Percentiles rank a stretch among this genome's conserved stretches.
Conservation (phyloP, 805 yeast genomes). For the Grigorovia humatica region DNA sequence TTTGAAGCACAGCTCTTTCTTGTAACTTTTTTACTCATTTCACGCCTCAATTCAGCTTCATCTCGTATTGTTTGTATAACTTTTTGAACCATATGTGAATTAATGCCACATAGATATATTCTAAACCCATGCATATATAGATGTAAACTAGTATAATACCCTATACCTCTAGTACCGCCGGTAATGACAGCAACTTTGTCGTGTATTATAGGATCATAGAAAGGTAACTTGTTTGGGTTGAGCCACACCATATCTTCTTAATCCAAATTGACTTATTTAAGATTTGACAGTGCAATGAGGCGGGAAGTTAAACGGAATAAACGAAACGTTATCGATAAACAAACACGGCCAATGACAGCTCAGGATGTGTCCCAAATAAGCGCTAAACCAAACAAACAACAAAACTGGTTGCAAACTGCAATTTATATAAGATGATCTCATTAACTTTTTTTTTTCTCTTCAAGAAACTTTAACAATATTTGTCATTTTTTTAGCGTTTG, state of each 20-base stretch:
- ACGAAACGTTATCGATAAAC: too few species aligned
- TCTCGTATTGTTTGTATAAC: slow-evolving; percentile 46
- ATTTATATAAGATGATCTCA: not conserved
- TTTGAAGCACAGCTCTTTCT: not conserved
- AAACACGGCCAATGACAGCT: not conserved
- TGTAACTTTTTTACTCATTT: slow-evolving; percentile 8
- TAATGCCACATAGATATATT: slow-evolving; percentile 68
- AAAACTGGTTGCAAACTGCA: not conserved
- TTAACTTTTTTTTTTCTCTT: too few species aligned
- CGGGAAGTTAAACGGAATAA: too few species aligned
- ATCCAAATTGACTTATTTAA: too few species aligned
- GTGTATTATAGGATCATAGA: slow-evolving; percentile 42
- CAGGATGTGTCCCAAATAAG: not conserved
- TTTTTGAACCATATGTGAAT: slow-evolving; percentile 40
- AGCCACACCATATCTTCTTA: slow-evolving; percentile 12
- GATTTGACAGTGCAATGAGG: too few species aligned
- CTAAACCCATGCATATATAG: slow-evolving; percentile 69
- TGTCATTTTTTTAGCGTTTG: not conserved
- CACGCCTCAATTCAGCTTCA: slow-evolving; percentile 37
- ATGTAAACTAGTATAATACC: slow-evolving; percentile 66
- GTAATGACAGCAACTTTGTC: slow-evolving; percentile 63
- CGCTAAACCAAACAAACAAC: too few species aligned
- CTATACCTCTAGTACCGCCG: slow-evolving; percentile 77
- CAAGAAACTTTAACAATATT: not conserved
- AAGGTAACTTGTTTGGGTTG: slow-evolving; percentile 48